Base-by-base conservation (phyloP, 805 yeast genomes). In the Candida schatavii region DNA sequence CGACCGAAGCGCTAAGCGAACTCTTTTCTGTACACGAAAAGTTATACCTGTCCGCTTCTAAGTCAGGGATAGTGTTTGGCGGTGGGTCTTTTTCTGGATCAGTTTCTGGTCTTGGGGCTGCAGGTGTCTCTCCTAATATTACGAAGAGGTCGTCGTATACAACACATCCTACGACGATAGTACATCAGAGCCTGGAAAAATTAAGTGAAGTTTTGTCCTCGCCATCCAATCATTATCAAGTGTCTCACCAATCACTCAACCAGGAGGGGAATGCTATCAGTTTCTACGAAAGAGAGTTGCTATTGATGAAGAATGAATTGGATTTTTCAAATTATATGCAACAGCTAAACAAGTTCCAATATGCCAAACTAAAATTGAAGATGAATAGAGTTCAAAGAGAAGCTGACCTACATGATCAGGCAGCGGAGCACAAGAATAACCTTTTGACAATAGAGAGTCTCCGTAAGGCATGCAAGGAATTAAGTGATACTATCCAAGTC, bases 281-380 rank as follows among this genome's bases (percentile, higher is more conserved):
- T 29, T 79, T 71, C 48, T 80, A 75, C 45, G 77, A 77, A 41
- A 64, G 87, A 42, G 87, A 83, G 51, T 60, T 81, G 13, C 55
- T 82, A 41, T 63, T 82, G 28, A 50, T 71, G 44, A 72, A 72
- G 39, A 83, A 83, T 55, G 88, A 83, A 53, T 62, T 80, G 29
- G 83, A 80, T 37, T 83, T 83, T 50, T 66, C 78, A 3, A 68
- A 72, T 37, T 81, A 77, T 55, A 53, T 79, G 49, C 76, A 75
- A 37, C 66, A 74, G 39, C 64, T 77, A 44, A 68, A 66, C 41
- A 72, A 74, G 48, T 63, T 39, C 32, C 41, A 49, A 20, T 57
- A 56, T 38, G 42, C 56, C 6, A 44, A 47, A 27, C 36, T 51
- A 17, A 55, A 53, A 39, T 30, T 49, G 9, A 32, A 42, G 17